Conservation (phyloP, 805 yeast genomes). For the Schwanniomyces sp. region DNA sequence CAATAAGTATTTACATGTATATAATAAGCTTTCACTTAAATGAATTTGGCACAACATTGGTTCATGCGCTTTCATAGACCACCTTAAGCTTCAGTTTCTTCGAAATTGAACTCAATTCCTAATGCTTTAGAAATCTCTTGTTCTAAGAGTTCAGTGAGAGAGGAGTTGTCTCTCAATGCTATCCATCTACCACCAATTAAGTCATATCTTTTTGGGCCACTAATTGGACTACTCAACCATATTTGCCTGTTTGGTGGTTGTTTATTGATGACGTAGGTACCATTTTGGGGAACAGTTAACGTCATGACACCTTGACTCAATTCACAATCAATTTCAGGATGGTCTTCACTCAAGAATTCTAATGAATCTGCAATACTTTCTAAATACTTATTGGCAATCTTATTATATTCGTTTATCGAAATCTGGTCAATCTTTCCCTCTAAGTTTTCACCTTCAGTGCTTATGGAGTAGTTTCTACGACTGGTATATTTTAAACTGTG, state of each 20-base stretch:
- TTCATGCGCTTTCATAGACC: too few relatives aligned
- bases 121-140: slow-evolving; percentile 32
- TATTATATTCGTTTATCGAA: slow-evolving; percentile 57
- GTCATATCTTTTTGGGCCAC: slow-evolving; percentile 85
- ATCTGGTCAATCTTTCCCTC: slow-evolving; percentile 53
- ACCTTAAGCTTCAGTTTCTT: slow-evolving; percentile 9
- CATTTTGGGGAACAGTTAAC: slow-evolving; percentile 64
- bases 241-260: slow-evolving; percentile 98
- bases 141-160: slow-evolving; percentile 33
- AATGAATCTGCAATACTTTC: slow-evolving; percentile 66
- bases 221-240: slow-evolving; percentile 91
- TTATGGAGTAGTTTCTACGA: slow-evolving; percentile 5
- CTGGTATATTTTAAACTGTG: background rate
- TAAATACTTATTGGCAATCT: slow-evolving; percentile 62
- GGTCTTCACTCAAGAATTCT: slow-evolving; percentile 63
- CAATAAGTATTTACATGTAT: background rate
- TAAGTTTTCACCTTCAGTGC: slow-evolving; percentile 55
- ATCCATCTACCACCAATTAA: slow-evolving; percentile 74
- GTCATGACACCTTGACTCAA: slow-evolving; percentile 86
- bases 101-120: slow-evolving; percentile 18
- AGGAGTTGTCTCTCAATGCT: slow-evolving; percentile 62
- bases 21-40: background rate
- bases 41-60: too few relatives aligned
- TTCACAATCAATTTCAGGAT: slow-evolving; percentile 71
- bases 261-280: slow-evolving; percentile 89